phyloP scores from a whole-genome alignment of 2,329 filamentous ascomycete genomes.

The Trichoderma arundinaceum region DNA sequence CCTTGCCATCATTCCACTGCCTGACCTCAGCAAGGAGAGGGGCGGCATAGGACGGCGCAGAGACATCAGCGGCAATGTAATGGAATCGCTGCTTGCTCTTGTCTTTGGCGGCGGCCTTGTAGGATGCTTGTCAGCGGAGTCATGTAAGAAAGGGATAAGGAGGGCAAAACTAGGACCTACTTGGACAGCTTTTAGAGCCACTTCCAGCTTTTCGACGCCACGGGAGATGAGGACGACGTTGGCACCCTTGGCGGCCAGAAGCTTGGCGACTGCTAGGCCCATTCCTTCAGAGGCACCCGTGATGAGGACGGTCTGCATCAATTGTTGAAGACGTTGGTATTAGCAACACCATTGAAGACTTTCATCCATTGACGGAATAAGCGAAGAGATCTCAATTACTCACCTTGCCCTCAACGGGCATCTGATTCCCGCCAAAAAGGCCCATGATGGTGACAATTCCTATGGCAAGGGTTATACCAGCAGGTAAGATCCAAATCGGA shows the following conservation, averaged over 20 bases:
- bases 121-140: constrained; percentile 9
- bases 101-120: constrained; percentile 68
- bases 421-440: constrained; percentile 73
- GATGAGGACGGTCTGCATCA: constrained; percentile 75
- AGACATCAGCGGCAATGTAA: constrained; percentile 83
- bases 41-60: constrained; percentile 69
- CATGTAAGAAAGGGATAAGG: neutral
- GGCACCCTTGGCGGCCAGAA: constrained; percentile 82
- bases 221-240: constrained; percentile 86
- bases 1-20: constrained; percentile 74
- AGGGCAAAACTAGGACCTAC: constrained; percentile 47
- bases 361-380: neutral
- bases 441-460: constrained; percentile 61
- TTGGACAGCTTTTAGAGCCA: constrained; percentile 68
- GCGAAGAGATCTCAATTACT: constrained; percentile 34
- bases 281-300: constrained; percentile 94
- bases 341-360: neutral
- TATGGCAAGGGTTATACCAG: constrained; percentile 45
- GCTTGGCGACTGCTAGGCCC: constrained; percentile 75
- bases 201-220: constrained; percentile 73
- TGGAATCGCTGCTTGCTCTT: constrained; percentile 76
- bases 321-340: neutral
- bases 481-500: constrained; percentile 38
- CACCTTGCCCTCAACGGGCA: constrained; percentile 85
- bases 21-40: constrained; percentile 74